These are phyloP conservation scores for Gliomastix tumulicola DNA, from an alignment of 2,329 filamentous ascomycete species.

Conservation along the genomic window DNA sequence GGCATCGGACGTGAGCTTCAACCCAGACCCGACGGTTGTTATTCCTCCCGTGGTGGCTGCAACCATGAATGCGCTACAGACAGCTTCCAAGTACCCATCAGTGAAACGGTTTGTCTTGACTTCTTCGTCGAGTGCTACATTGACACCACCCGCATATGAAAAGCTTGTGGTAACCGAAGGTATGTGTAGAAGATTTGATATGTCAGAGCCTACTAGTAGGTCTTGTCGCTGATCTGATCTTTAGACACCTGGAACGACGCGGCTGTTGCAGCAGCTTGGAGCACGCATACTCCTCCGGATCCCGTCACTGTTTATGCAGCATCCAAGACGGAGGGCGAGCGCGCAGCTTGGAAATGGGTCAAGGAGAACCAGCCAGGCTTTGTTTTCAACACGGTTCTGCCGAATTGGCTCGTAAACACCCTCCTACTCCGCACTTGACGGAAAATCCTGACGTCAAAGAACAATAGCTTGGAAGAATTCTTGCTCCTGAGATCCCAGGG, in stretches of 20 bases:
- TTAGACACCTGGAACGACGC: background rate
- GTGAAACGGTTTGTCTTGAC: background rate
- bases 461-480: background rate
- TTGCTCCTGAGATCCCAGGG: background rate
- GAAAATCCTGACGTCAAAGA: background rate
- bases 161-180: no score
- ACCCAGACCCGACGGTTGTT: background rate
- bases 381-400: slow-evolving; percentile 15
- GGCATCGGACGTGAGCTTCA: background rate
- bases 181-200: background rate
- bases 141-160: background rate
- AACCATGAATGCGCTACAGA: background rate
- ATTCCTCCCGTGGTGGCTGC: background rate
- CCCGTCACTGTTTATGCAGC: slow-evolving; percentile 20
- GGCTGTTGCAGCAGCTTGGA: background rate
- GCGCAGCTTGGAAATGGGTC: slow-evolving; percentile 24
- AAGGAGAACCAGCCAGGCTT: slow-evolving; percentile 19
- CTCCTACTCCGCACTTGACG: slow-evolving; percentile 10
- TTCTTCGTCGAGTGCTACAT: background rate
- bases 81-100: background rate
- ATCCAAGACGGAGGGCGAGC: slow-evolving; percentile 25
- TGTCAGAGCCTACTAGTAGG: no score
- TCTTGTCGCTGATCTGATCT: no score
- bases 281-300: background rate
- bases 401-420: slow-evolving; percentile 10